Base-by-base conservation (phyloP, 208 protist species). In the Acanthamoeba rhysodes region DNA sequence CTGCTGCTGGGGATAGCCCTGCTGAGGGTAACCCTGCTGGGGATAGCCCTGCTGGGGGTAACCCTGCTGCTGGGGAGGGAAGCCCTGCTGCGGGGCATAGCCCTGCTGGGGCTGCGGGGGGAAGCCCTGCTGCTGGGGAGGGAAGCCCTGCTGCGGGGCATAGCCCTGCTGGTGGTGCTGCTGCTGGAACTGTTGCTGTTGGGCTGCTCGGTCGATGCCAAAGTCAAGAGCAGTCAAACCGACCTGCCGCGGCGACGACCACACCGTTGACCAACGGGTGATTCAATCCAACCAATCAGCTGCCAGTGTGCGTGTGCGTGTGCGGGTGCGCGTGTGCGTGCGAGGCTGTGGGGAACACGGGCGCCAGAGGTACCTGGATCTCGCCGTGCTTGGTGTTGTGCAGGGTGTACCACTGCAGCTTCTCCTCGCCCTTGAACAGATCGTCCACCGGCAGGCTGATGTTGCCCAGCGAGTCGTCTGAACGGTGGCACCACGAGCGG, bases 381-480 rank as follows among this genome's bases (percentile, higher is more conserved):
- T 88, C 24, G 41, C 80, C 80, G 29, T 88, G 80, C 2, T 88
- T 45, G 50, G n/a, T 20, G 80, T 88, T 88, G 80, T 88, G n/a
- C 2, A 88, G 80, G 14, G 2, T 88, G 80, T 88, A 66, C 50
- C 80, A 88, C 50, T 88, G 24, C 2, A 45, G 27, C 50, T 88
- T 88, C 80, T 88, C 80, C 80, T 66, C 80, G 1, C 80, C 80
- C n/a, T 45, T 32, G 80, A 24, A 88, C 80, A 88, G 80, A 24
- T 88, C 80, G 80, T 88, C 53, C 50, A 88, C 10, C 50, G 80
- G 8, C 27, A 88, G 3, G 53, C 80, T 88, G 48, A 64, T 64
- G 32, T 88, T 88, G 50, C 80, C 80, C 50, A 88, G 80, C 4
- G 80, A n/a, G 18, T 88, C 80, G 29, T 88, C 80, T 88, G 53